phyloP scores from a whole-genome alignment of 2,329 filamentous ascomycete genomes.

The Westerdykella sp. region DNA sequence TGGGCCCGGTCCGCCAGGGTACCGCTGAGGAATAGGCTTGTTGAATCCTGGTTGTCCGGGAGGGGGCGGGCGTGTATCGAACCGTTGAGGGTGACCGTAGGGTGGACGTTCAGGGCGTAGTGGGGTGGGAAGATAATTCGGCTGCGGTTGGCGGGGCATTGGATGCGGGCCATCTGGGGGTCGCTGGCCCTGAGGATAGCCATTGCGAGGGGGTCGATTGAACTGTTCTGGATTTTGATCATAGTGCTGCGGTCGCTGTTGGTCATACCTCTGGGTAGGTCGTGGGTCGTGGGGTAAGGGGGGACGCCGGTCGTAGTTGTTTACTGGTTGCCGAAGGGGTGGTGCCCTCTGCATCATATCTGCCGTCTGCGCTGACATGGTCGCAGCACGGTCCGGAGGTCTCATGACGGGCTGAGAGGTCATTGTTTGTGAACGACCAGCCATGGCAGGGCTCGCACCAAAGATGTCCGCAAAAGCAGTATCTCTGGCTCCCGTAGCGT shows the following conservation, averaged over 20 bases:
- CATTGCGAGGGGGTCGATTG: slow-evolving; percentile 33
- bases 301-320: slow-evolving; percentile 36
- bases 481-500: slow-evolving; percentile 67
- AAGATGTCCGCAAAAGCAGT: slow-evolving; percentile 96
- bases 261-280: slow-evolving; percentile 16
- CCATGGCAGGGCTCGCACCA: slow-evolving; percentile 65
- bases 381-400: slow-evolving; percentile 66
- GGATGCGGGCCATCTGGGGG: slow-evolving; percentile 31
- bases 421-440: slow-evolving; percentile 93
- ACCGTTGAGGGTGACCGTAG: slow-evolving; percentile 66
- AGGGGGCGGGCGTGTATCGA: slow-evolving; percentile 54
- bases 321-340: slow-evolving; percentile 50
- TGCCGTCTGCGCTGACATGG: slow-evolving; percentile 47
- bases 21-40: slow-evolving; percentile 53
- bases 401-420: slow-evolving; percentile 65
- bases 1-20: slow-evolving; percentile 51
- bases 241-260: slow-evolving; percentile 24
- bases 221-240: slow-evolving; percentile 22
- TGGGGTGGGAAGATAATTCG: slow-evolving; percentile 56
- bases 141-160: slow-evolving; percentile 40
- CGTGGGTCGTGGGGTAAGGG: slow-evolving; percentile 24
- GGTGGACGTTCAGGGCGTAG: slow-evolving; percentile 58
- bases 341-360: slow-evolving; percentile 58
- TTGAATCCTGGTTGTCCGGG: slow-evolving; percentile 45
- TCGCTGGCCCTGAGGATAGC: slow-evolving; percentile 32